Base-by-base conservation (phyloP, 768 basidiomycete species). In the Termitomyces bulborhizus region DNA sequence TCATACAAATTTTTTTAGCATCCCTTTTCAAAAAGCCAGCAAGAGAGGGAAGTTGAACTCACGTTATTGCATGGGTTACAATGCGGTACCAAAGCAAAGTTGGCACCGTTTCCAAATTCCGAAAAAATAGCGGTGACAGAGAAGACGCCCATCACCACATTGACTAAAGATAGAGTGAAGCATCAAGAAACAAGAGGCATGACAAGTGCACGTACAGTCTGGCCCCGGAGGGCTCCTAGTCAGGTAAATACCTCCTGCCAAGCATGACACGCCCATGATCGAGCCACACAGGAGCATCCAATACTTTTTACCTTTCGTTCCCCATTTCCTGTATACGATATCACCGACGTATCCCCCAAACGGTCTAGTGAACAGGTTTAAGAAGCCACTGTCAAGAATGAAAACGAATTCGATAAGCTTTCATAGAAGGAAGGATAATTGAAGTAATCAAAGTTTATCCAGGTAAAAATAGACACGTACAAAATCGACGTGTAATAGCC, bases 351-450 rank as follows among this genome's bases (percentile, higher is more conserved):
- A 78, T 5, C 81, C 80, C 26, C 78, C 77, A 2, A 77, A 54
- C 0, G 80, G 79, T 6, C 82, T 74, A 0, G 77, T 75, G 55
- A 80, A 60, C 39, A 82, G 39, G 61, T 83, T 84, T 43, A 83
- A 62, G 54, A 84, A 70, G 4, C 82, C 80, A 54, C 63, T 67
- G 51, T 58, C 71, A 66, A 54, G 21, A 13, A 50, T 39, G 27
- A 9, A 40, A 21, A n/a, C 47, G 5, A 21, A 9, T 37, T 37
- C 4, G 2, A 26, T 39, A 11, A 32, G 29, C 11, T 46, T 6
- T 1, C 11, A 27, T 18, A 24, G 48, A 49, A 6, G 24, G 0
- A 31, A 21, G 21, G 9, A 4, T 32, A 9, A 27, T 21, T 3
- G 15, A 27, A 54, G 6, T 26, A 24, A n/a, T 24, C 31, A 48